These are phyloP conservation scores for Coemansia sp. DNA, from an alignment of 192 early-diverging fungal genomes.

Conservation along the genomic window DNA sequence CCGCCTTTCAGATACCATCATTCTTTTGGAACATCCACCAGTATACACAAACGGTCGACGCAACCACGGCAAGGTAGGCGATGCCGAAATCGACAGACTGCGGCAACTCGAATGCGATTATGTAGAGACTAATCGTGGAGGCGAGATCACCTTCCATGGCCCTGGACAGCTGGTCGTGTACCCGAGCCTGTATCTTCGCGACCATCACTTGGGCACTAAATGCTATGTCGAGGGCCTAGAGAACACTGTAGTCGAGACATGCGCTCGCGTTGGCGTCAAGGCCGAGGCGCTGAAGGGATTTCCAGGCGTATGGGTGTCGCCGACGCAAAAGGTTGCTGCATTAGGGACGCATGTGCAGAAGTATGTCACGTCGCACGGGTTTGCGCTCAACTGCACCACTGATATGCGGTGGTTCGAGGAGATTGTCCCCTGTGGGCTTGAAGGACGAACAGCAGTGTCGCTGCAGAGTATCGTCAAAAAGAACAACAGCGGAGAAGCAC, in stretches of 20 bases:
- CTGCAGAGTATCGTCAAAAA: constrained; percentile 34
- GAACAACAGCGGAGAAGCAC: background rate
- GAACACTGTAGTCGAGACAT: constrained; percentile 70
- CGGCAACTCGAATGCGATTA: constrained; percentile 61
- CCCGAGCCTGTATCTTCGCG: constrained; percentile 79
- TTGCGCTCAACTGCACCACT: constrained; percentile 91
- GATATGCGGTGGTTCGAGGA: constrained; percentile 86
- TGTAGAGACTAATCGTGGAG: constrained; percentile 76
- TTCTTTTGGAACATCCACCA: constrained; percentile 83
- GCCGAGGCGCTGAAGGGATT: constrained; percentile 62
- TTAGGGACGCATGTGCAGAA: constrained; percentile 86
- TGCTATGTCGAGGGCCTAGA: constrained; percentile 82
- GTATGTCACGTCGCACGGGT: constrained; percentile 88
- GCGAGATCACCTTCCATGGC: constrained; percentile 95
- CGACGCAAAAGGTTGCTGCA: constrained; percentile 87
- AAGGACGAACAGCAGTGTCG: constrained; percentile 76
- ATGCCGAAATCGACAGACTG: constrained; percentile 55
- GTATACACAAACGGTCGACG: constrained; percentile 91
- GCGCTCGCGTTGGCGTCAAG: constrained; percentile 60
- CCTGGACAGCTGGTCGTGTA: constrained; percentile 97
- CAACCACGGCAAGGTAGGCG: constrained; percentile 57
- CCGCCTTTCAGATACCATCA: constrained; percentile 49
- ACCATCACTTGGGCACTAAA: constrained; percentile 65
- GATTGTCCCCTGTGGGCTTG: constrained; percentile 88
- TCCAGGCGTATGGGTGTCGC: constrained; percentile 91